Evolutionary conservation across 208 protist species (phyloP).

Genomic region (Porcisia deanei): DNA sequence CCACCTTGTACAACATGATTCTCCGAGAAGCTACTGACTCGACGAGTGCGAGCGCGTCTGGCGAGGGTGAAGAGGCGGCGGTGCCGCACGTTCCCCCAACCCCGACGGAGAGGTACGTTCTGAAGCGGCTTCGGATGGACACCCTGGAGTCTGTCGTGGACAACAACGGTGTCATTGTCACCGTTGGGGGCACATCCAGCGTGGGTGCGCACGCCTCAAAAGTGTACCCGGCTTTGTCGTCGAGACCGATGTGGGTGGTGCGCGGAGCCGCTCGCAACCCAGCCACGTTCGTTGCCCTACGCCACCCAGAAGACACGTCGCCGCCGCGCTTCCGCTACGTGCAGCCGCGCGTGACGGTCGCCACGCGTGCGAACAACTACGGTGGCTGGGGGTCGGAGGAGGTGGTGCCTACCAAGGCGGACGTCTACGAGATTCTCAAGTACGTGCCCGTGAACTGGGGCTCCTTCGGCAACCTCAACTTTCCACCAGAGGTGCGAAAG

Average conservation of each 20-base stretch:
- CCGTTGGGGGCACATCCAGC: not conserved
- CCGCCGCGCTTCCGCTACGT: conserved; percentile 50
- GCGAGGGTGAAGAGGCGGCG: not conserved
- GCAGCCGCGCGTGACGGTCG: conserved; percentile 28
- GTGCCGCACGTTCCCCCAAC: not conserved
- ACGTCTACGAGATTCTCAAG: conserved; percentile 82
- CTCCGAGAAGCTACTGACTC: not conserved
- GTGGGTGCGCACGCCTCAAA: not conserved
- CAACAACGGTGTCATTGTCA: conserved; percentile 17
- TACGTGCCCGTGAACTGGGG: conserved; percentile 88
- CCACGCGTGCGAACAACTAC: conserved; percentile 55
- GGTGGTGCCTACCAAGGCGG: conserved; percentile 62
- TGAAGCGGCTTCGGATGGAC: conserved; percentile 9
- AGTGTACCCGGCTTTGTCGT: conserved; percentile 4
- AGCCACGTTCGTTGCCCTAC: conserved; percentile 38
- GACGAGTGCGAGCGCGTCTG: not conserved
- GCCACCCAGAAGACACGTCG: conserved; percentile 26
- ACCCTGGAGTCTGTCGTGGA: conserved; percentile 19
- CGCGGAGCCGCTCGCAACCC: not conserved
- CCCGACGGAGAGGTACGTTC: not conserved
- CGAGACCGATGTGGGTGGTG: conserved; percentile 26
- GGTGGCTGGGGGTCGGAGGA: conserved; percentile 62
- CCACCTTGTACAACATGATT: conserved; percentile 4
- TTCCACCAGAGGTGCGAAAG: conserved; percentile 56
- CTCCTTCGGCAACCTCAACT: conserved; percentile 58